These are phyloP conservation scores for Usnea hakonensis DNA, from an alignment of 495 filamentous ascomycete species.

Conservation along the genomic window DNA sequence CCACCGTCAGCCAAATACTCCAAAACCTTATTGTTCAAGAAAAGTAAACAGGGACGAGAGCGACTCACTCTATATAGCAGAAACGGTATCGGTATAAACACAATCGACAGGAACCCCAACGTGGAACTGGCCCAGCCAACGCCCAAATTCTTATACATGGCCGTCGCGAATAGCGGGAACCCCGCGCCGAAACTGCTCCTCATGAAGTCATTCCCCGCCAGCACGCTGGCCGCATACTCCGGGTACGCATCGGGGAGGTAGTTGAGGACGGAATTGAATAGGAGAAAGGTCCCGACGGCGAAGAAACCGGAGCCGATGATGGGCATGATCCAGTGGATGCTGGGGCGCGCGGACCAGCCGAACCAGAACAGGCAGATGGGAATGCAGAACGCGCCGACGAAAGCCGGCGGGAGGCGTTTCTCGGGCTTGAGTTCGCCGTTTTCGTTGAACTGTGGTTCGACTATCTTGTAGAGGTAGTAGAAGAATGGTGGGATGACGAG, in stretches of 20 bases:
- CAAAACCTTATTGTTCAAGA: no score
- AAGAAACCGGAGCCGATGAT: slow-evolving; percentile 48
- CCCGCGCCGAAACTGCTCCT: slow-evolving; percentile 41
- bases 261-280: slow-evolving; percentile 47
- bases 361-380: slow-evolving; percentile 54
- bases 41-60: slow-evolving; percentile 1
- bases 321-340: slow-evolving; percentile 46
- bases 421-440: slow-evolving; percentile 38
- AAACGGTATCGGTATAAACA: slow-evolving; percentile 37
- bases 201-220: slow-evolving; percentile 47
- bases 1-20: not conserved
- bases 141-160: slow-evolving; percentile 53
- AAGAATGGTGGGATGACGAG: slow-evolving; percentile 41
- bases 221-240: slow-evolving; percentile 39
- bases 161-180: slow-evolving; percentile 44
- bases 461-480: slow-evolving; percentile 35
- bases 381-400: slow-evolving; percentile 34
- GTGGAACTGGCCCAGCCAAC: slow-evolving; percentile 55
- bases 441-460: slow-evolving; percentile 36
- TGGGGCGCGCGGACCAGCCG: slow-evolving; percentile 41
- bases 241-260: slow-evolving; percentile 36
- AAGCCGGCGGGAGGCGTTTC: slow-evolving; percentile 36
- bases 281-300: slow-evolving; percentile 43
- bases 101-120: slow-evolving; percentile 47
- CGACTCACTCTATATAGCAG: slow-evolving; percentile 29